Base-by-base conservation (phyloP, 176 grass and related monocot genomes). In the Ensete ventricosum region DNA sequence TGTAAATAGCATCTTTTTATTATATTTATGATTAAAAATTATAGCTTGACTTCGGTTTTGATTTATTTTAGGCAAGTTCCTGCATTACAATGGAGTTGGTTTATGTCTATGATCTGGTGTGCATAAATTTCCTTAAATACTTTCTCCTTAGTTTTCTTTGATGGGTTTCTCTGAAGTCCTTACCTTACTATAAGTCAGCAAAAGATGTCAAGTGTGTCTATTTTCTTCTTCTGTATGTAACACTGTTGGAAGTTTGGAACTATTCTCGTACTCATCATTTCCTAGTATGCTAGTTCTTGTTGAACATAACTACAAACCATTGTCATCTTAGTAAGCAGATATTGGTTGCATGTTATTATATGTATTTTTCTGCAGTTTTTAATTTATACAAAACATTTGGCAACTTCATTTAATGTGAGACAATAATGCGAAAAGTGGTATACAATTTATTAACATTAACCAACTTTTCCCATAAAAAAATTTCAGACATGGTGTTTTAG, bases 61-160 rank as follows among this genome's bases (percentile, higher is more conserved):
- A 80, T 73, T 85, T 75, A 62, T 90, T 80, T 76, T 82, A 97
- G 94, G 94, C 88, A 83, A 90, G 85, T 80, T 93, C 86, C 69
- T 92, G 90, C 51, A 92, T 97, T 79, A 93, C 90, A 66, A 78
- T 75, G 54, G 90, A 97, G 78, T 63, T 93, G 72, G 90, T 88
- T 86, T 97, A 97, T 55, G 88, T 97, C 78, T 88, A 84, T 12
- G 90, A 97, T 84, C 88, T 97, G 90, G 94, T 96, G 62, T 78
- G 91, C 69, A 64, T 66, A 75, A 68, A 43, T 67, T 81, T 76
- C n/a, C 57, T 14, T 62, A 14, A 20, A 19, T 29, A 10, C 50
- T 26, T 73, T 13, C 55, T 26, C 22, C 29, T 12, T 48, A 1
- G 11, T 43, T 25, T 34, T 29, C 14, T 34, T 8, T 14, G 11